These are phyloP conservation scores for Russula sp. DNA, from an alignment of 768 basidiomycete genomes.

Conservation along the genomic window DNA sequence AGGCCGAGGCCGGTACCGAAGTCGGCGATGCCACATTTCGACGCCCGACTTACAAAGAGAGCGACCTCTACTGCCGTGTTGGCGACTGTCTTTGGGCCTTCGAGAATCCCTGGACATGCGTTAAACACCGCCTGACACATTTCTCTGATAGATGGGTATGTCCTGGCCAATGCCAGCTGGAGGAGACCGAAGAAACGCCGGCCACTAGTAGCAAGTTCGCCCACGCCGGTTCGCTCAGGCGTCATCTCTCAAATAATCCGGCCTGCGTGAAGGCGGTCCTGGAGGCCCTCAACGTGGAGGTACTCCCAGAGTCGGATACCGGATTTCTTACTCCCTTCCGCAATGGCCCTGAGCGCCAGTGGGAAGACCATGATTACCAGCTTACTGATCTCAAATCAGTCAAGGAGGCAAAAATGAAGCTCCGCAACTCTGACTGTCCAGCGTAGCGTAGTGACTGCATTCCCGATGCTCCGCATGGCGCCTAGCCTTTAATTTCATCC, in stretches of 20 bases:
- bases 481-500: not conserved
- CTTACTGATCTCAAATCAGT: conserved; percentile 14
- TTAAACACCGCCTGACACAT: conserved; percentile 8
- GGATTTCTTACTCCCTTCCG: conserved; percentile 11
- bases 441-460: not conserved
- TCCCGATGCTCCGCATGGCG: not conserved
- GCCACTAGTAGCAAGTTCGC: not conserved
- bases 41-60: not conserved
- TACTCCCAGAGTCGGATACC: not conserved
- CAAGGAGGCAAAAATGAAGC: conserved; percentile 9
- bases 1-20: not conserved
- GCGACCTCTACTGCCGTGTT: conserved; percentile 19
- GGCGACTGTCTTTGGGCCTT: conserved; percentile 10
- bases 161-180: conserved; percentile 9
- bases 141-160: conserved; percentile 2
- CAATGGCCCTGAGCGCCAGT: conserved; percentile 22
- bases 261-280: conserved; percentile 9
- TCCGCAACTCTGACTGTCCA: not conserved
- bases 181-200: not conserved
- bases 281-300: not conserved
- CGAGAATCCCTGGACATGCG: not conserved
- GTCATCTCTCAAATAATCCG: conserved; percentile 8
- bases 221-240: conserved; percentile 5
- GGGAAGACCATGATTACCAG: conserved; percentile 14
- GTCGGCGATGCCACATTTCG: not conserved